Conservation (phyloP, 1,284 basidiomycete species). For the Ustilago lituana region DNA sequence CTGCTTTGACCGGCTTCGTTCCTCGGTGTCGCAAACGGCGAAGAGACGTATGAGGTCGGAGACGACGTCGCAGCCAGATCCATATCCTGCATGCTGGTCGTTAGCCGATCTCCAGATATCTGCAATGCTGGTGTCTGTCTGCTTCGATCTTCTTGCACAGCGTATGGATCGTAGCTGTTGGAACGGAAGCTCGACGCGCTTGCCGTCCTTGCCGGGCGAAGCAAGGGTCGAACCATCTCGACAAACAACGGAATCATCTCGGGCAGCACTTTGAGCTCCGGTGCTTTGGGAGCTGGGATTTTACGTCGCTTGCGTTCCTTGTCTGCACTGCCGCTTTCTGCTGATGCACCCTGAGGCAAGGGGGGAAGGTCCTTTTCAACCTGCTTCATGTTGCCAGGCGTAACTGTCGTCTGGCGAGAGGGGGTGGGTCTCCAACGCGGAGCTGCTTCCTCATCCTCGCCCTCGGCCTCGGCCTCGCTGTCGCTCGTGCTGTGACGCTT, state of each 20-base stretch:
- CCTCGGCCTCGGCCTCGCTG: conserved; percentile 27
- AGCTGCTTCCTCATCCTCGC: conserved; percentile 18
- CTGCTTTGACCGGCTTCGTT: conserved; percentile 4
- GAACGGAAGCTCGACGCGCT: conserved; percentile 40
- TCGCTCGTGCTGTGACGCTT: conserved; percentile 17
- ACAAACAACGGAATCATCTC: conserved; percentile 63
- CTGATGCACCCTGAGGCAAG: conserved; percentile 19
- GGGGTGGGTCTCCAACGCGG: conserved; percentile 40
- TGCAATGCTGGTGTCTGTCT: conserved; percentile 2
- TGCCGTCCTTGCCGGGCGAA: conserved; percentile 46
- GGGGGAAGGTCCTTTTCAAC: conserved; percentile 53
- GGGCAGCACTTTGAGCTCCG: conserved; percentile 75
- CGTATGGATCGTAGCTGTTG: not conserved
- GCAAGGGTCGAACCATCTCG: conserved; percentile 56
- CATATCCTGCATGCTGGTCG: conserved; percentile 17
- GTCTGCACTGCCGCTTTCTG: conserved; percentile 1
- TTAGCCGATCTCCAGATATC: conserved; percentile 10
- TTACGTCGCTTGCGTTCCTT: conserved; percentile 69
- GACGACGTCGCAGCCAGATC: conserved; percentile 17
- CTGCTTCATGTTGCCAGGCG: conserved; percentile 20
- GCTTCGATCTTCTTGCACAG: too few relatives aligned
- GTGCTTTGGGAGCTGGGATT: conserved; percentile 74
- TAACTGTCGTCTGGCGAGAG: conserved; percentile 35
- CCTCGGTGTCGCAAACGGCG: conserved; percentile 22
- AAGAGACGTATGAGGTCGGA: conserved; percentile 30